These are phyloP conservation scores for Aureobasidium sp. DNA, from an alignment of 2,329 filamentous ascomycete genomes.

Conservation along the genomic window DNA sequence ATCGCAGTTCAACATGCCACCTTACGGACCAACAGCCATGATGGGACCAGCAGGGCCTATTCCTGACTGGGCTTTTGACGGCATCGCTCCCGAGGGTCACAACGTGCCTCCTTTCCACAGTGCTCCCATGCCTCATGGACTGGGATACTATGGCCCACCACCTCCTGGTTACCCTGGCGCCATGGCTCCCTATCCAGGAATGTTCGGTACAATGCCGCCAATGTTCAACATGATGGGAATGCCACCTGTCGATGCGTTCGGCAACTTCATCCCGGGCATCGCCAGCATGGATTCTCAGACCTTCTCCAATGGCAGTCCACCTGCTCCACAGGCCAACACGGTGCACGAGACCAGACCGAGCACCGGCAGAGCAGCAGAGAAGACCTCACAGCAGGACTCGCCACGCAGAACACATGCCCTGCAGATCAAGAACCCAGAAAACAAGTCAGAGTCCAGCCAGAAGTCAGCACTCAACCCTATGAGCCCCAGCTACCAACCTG, in stretches of 20 bases:
- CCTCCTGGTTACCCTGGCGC: background rate
- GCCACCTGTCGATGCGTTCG: constrained; percentile 5
- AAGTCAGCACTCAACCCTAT: constrained; percentile 29
- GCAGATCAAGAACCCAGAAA: constrained; percentile 25
- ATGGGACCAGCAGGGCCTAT: background rate
- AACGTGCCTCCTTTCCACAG: background rate
- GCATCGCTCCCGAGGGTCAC: background rate
- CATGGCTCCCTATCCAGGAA: constrained; percentile 1
- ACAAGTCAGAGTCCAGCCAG: constrained; percentile 13
- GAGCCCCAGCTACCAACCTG: constrained; percentile 30
- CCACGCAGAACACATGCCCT: constrained; percentile 22
- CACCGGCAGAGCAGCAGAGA: background rate
- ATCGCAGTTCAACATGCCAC: constrained; percentile 9
- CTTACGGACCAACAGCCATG: background rate
- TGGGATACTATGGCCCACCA: background rate
- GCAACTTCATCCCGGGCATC: background rate
- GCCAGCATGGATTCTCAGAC: background rate
- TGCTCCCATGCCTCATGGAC: background rate
- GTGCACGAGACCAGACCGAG: background rate
- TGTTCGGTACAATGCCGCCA: background rate
- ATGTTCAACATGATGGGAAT: constrained; percentile 12
- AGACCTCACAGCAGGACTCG: constrained; percentile 10
- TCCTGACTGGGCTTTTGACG: constrained; percentile 8
- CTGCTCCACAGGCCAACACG: background rate
- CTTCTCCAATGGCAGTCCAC: background rate